These are phyloP conservation scores for Rhodotorula sp. DNA, from an alignment of 1,284 basidiomycete genomes.

Conservation along the genomic window DNA sequence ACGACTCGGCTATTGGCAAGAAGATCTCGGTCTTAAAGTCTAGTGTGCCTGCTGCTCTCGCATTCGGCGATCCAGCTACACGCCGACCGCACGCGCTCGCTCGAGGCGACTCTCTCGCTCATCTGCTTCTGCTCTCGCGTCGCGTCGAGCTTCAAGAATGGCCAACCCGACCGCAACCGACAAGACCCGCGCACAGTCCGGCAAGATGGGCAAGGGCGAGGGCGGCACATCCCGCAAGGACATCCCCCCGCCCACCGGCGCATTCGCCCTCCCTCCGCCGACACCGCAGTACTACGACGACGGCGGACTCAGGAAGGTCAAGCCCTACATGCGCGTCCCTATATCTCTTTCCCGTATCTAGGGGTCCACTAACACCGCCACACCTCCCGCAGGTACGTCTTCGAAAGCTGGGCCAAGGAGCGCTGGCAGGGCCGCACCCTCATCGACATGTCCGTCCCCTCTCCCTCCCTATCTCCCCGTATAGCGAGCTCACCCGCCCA, in stretches of 20 bases:
- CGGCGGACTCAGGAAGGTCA: conserved; percentile 51
- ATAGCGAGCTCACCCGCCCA: conserved; percentile 55
- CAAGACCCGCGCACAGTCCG: background rate
- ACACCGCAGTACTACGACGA: conserved; percentile 42
- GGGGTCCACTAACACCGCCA: conserved; percentile 13
- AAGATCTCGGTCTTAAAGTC: too few species aligned
- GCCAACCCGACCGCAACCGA: conserved; percentile 10
- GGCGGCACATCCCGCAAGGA: conserved; percentile 22
- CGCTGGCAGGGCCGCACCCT: conserved; percentile 84
- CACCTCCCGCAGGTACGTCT: conserved; percentile 53
- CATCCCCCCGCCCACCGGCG: conserved; percentile 24
- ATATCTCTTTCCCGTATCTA: background rate
- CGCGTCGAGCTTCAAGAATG: background rate
- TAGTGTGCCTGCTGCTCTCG: too few species aligned
- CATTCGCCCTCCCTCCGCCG: conserved; percentile 31
- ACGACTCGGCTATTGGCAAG: too few species aligned
- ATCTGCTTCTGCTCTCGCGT: too few species aligned
- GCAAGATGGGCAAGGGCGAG: conserved; percentile 10
- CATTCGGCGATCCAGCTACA: too few species aligned
- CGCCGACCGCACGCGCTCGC: too few species aligned
- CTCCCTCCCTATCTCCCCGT: conserved; percentile 67
- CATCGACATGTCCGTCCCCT: conserved; percentile 51
- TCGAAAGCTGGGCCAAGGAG: conserved; percentile 88
- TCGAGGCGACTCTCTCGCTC: too few species aligned
- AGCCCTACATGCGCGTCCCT: conserved; percentile 50